Conservation (phyloP, 2,329 filamentous ascomycete genomes). For the Cadophora sp. region DNA sequence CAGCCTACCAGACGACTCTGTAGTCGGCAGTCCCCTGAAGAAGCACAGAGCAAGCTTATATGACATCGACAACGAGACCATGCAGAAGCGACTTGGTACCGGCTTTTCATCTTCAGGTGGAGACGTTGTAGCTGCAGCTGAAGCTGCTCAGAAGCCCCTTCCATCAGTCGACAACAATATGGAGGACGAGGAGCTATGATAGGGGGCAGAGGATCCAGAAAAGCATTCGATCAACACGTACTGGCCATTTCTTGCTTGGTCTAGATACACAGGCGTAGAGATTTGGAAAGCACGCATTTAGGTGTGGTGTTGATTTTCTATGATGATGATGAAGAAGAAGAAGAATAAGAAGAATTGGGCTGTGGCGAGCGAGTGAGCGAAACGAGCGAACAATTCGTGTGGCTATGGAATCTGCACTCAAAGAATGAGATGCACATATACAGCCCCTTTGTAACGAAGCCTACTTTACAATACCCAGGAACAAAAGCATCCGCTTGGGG, state of each 20-base stretch:
- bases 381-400: slow-evolving; percentile 5
- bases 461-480: slow-evolving; percentile 10
- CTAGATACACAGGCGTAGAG: slow-evolving; percentile 10
- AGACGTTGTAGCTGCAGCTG: slow-evolving; percentile 40
- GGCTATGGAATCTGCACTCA: slow-evolving; percentile 12
- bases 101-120: slow-evolving; percentile 33
- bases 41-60: slow-evolving; percentile 72
- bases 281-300: slow-evolving; percentile 20
- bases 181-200: slow-evolving; percentile 43
- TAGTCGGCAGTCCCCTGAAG: slow-evolving; percentile 75
- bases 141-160: slow-evolving; percentile 40
- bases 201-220: not conserved
- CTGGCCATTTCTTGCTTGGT: slow-evolving; percentile 15
- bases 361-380: not conserved
- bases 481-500: slow-evolving; percentile 1
- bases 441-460: slow-evolving; percentile 9
- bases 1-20: slow-evolving; percentile 50
- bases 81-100: slow-evolving; percentile 39
- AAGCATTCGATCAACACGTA: slow-evolving; percentile 3
- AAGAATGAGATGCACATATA: slow-evolving; percentile 2
- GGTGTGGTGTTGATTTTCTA: slow-evolving; percentile 13
- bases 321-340: no score
- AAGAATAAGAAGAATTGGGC: not conserved
- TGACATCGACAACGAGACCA: slow-evolving; percentile 51
- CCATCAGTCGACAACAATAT: slow-evolving; percentile 22